These are phyloP conservation scores for Xerocomellus chrysenteron DNA, from an alignment of 768 basidiomycete genomes.

Conservation along the genomic window DNA sequence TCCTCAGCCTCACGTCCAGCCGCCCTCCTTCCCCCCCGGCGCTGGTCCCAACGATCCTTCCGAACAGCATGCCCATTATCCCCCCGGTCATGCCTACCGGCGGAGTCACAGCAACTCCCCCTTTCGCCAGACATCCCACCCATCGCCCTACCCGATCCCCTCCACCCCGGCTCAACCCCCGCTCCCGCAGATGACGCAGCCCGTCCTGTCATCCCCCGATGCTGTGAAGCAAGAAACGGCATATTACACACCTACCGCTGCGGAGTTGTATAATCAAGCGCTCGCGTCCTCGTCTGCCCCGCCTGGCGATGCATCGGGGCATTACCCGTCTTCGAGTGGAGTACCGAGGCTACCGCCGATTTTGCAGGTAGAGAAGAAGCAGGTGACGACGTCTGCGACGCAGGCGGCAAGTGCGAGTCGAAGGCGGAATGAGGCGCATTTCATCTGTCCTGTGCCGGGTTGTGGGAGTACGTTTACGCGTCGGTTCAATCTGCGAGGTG, in stretches of 20 bases:
- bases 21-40: constrained; percentile 36
- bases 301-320: constrained; percentile 22
- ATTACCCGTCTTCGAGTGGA: constrained; percentile 31
- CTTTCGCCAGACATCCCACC: constrained; percentile 39
- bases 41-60: constrained; percentile 36
- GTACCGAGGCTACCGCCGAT: constrained; percentile 74
- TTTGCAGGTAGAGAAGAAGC: constrained; percentile 88
- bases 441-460: constrained; percentile 90
- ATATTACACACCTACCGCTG: constrained; percentile 52
- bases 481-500: constrained; percentile 84
- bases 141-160: constrained; percentile 40
- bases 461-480: constrained; percentile 98
- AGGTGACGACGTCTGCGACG: constrained; percentile 93
- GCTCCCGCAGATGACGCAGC: constrained; percentile 28
- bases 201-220: constrained; percentile 17
- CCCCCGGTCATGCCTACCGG: constrained; percentile 34
- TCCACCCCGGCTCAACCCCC: constrained; percentile 29
- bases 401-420: constrained; percentile 89
- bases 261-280: constrained; percentile 53
- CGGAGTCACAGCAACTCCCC: constrained; percentile 33
- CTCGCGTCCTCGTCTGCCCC: constrained; percentile 33
- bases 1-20: constrained; percentile 34
- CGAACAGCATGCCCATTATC: constrained; percentile 36
- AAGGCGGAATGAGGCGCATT: constrained; percentile 87
- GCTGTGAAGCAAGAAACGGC: constrained; percentile 42